These are phyloP conservation scores for Sporothrix protearum DNA, from an alignment of 2,329 filamentous ascomycete genomes.

Conservation along the genomic window DNA sequence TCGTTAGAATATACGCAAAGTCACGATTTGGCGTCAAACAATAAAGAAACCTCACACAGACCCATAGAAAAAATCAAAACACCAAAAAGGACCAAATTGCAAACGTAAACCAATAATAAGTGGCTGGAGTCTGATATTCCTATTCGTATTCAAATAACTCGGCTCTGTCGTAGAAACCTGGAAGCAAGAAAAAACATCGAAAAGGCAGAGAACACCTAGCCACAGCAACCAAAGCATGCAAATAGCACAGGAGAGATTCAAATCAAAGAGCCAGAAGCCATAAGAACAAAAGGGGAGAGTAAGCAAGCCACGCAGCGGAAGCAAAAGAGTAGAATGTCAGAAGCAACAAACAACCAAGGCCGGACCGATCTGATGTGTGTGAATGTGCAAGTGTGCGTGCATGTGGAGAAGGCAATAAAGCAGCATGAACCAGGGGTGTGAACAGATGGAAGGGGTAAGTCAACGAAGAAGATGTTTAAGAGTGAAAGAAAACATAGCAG, in stretches of 20 bases:
- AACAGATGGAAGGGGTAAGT: not conserved
- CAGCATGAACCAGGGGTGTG: not conserved
- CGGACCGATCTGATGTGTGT: not conserved
- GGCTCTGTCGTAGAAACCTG: not conserved
- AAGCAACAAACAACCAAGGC: not conserved
- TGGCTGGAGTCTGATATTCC: not conserved
- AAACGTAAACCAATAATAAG: not conserved
- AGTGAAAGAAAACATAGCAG: not conserved
- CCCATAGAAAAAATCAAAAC: not conserved
- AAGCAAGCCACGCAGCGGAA: too few relatives aligned
- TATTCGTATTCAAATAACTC: slow-evolving; percentile 4
- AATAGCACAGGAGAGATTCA: not conserved
- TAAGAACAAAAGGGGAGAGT: not conserved
- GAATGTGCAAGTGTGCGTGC: too few relatives aligned
- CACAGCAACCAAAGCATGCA: not conserved
- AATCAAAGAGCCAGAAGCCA: not conserved
- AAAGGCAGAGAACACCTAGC: not conserved
- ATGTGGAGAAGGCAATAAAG: too few relatives aligned
- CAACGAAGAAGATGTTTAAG: not conserved
- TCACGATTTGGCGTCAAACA: not conserved
- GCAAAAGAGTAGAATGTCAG: not conserved
- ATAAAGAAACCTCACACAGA: not conserved
- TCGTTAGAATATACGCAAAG: not conserved
- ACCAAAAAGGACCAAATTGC: not conserved
- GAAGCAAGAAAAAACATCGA: not conserved